Conservation (phyloP, 345 rosid species). For the Geranium brycei region DNA sequence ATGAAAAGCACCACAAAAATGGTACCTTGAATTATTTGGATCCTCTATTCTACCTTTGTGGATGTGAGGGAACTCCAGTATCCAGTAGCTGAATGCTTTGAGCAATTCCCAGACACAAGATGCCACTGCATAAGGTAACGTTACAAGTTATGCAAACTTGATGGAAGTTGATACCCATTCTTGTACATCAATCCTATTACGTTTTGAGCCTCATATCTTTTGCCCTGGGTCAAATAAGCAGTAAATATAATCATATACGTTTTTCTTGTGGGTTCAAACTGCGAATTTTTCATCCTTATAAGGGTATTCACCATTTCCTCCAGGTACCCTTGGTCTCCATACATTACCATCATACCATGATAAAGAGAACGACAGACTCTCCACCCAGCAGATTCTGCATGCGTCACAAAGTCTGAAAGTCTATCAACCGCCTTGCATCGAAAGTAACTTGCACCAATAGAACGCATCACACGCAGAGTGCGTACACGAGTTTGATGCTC, state of each 20-base stretch:
- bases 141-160: no score
- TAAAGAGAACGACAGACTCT: slow-evolving; percentile 52
- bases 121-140: no score
- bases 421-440: slow-evolving; percentile 51
- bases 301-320: slow-evolving; percentile 70
- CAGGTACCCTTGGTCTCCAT: slow-evolving; percentile 42
- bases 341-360: slow-evolving; percentile 69
- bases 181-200: slow-evolving; percentile 65
- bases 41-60: no score
- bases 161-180: slow-evolving; percentile 24
- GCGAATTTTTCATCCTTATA: slow-evolving; percentile 49
- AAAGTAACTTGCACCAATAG: slow-evolving; percentile 42
- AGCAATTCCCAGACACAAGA: slow-evolving; percentile 14
- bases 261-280: slow-evolving; percentile 28
- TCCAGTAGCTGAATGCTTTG: no score
- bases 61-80: no score
- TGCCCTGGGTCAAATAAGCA: slow-evolving; percentile 35
- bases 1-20: no score
- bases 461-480: slow-evolving; percentile 31
- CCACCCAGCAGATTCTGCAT: slow-evolving; percentile 72
- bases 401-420: slow-evolving; percentile 45
- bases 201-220: slow-evolving; percentile 33
- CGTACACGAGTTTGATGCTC: slow-evolving; percentile 37
- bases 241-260: slow-evolving; percentile 48
- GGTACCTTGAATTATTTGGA: no score